Percentiles rank a stretch among this genome's conserved stretches.
phyloP scores from a whole-genome alignment of 495 filamentous ascomycete species.

The Bacidia gigantensis region DNA sequence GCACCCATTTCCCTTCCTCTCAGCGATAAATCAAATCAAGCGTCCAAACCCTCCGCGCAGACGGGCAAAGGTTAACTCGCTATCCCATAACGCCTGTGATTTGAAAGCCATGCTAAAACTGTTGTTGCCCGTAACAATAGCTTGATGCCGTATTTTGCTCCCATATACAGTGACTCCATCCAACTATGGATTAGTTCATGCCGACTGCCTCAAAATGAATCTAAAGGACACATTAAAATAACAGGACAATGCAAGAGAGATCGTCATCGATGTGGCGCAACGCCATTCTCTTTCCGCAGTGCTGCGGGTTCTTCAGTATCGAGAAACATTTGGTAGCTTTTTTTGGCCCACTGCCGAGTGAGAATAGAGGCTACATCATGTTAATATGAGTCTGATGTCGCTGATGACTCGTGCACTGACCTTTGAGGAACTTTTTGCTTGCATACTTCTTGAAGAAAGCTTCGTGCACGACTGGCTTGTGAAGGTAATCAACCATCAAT shows the following conservation, averaged over 20 bases:
- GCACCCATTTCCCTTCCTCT: neutral
- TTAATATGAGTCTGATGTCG: conserved; percentile 9
- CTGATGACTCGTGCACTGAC: conserved; percentile 32
- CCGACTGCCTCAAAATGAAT: neutral
- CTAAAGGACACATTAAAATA: neutral
- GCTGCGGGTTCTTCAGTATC: conserved; percentile 1
- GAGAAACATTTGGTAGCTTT: conserved; percentile 35
- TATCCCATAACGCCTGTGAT: neutral
- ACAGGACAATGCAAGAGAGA: neutral
- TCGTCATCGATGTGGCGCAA: neutral
- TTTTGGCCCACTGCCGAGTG: conserved; percentile 86
- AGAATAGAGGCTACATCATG: conserved; percentile 65
- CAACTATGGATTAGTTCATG: neutral
- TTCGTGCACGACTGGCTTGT: conserved; percentile 75
- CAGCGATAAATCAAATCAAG: neutral
- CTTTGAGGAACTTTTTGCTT: conserved; percentile 96
- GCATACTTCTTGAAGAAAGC: conserved; percentile 99
- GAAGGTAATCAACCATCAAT: conserved; percentile 91
- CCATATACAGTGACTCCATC: neutral
- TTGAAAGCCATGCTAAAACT: neutral
- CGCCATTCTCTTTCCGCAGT: neutral
- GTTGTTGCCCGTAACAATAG: neutral
- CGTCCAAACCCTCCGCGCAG: no score
- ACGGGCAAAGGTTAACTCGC: neutral
- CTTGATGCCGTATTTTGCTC: neutral